Conservation (phyloP, 768 basidiomycete species). For the Cystobasidium onofrii region DNA sequence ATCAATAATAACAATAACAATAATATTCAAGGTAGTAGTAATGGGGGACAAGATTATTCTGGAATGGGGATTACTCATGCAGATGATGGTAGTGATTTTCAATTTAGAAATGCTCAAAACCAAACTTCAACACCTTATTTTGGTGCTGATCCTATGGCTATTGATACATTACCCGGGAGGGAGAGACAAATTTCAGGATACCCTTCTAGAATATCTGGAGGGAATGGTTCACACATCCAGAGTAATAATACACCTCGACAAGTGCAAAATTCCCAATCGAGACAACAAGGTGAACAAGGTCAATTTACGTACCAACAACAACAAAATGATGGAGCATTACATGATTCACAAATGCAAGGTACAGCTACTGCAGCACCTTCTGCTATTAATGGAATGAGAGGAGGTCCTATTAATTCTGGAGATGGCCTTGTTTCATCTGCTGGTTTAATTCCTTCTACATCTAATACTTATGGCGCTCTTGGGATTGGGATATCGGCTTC, state of each 20-base stretch:
- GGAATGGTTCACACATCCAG: no score
- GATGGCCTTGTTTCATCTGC: slow-evolving; percentile 34
- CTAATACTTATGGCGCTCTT: slow-evolving; percentile 41
- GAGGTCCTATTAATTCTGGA: slow-evolving; percentile 26
- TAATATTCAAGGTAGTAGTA: neutral
- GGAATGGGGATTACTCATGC: slow-evolving; percentile 5
- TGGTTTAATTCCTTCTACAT: slow-evolving; percentile 36
- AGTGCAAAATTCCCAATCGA: slow-evolving; percentile 61
- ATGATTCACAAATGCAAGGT: neutral
- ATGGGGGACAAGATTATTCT: neutral
- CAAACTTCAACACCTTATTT: neutral
- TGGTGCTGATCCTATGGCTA: neutral
- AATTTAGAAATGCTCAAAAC: neutral
- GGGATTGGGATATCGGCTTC: slow-evolving; percentile 38
- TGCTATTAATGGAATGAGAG: neutral
- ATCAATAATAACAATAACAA: neutral
- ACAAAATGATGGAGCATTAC: neutral
- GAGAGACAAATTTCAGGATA: slow-evolving; percentile 50
- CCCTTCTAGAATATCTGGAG: slow-evolving; percentile 81
- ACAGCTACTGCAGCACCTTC: neutral
- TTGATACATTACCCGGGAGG: neutral
- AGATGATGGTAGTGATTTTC: neutral
- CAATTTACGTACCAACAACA: neutral
- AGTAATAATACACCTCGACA: slow-evolving; percentile 77
- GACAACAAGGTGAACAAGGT: neutral